phyloP scores from a whole-genome alignment of 345 rosid genomes.

The Anastatica hierochuntica region DNA sequence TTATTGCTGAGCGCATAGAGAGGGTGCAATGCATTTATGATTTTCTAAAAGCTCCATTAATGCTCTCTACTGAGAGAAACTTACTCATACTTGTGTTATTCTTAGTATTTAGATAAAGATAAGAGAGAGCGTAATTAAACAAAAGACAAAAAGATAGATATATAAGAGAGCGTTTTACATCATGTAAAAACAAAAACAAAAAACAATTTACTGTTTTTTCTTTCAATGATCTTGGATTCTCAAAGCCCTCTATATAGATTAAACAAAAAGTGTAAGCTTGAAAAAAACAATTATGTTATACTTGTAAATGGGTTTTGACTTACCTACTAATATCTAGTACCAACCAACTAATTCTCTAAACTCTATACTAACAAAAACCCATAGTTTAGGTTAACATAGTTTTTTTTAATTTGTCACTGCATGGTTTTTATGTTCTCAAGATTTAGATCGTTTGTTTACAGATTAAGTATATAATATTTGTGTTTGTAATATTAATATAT shows the following conservation, averaged over 20 bases:
- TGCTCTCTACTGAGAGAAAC: constrained; percentile 25
- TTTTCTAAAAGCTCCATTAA: constrained; percentile 26
- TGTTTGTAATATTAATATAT: neutral
- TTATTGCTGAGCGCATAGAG: constrained; percentile 67
- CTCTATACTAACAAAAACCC: constrained; percentile 3
- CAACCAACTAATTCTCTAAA: constrained; percentile 3
- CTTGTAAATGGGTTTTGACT: neutral
- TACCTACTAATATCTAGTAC: neutral
- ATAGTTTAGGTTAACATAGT: neutral
- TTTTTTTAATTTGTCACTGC: neutral
- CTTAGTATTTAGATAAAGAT: too few relatives aligned
- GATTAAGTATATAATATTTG: neutral
- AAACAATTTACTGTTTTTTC: constrained; percentile 12
- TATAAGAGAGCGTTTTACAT: too few relatives aligned
- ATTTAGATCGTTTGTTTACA: neutral
- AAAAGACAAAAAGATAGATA: neutral
- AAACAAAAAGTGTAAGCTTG: neutral
- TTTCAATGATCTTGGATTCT: constrained; percentile 8
- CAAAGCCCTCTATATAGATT: too few relatives aligned
- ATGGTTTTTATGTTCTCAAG: constrained; percentile 9
- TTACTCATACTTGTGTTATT: constrained; percentile 10
- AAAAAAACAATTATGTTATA: neutral
- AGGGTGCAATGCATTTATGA: constrained; percentile 77
- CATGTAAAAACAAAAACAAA: too few relatives aligned
- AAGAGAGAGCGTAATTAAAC: neutral